phyloP scores from a whole-genome alignment of 805 yeast species.

The Saccharomycopsis sp. region DNA sequence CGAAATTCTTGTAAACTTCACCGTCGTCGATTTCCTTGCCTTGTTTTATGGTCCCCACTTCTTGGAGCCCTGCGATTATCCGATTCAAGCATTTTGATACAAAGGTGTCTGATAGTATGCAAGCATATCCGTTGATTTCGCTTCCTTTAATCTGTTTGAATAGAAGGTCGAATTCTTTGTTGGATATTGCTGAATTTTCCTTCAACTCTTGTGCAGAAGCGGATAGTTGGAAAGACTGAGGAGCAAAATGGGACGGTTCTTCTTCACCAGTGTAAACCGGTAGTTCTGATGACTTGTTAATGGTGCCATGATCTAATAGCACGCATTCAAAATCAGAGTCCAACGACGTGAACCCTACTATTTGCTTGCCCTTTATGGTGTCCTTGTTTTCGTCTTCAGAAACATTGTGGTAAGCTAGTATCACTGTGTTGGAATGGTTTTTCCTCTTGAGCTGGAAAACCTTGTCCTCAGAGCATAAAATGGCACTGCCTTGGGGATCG shows the following conservation, averaged over 20 bases:
- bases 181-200: slow-evolving; percentile 45
- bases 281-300: slow-evolving; percentile 25
- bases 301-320: no score
- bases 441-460: slow-evolving; percentile 67
- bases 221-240: neutral
- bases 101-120: slow-evolving; percentile 23
- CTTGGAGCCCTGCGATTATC: slow-evolving; percentile 19
- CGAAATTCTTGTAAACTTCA: neutral
- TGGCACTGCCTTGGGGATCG: slow-evolving; percentile 31
- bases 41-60: slow-evolving; percentile 4
- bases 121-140: slow-evolving; percentile 33
- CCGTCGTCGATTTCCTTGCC: slow-evolving; percentile 5
- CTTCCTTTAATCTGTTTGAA: slow-evolving; percentile 55
- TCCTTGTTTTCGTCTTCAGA: slow-evolving; percentile 20
- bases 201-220: slow-evolving; percentile 30
- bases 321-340: slow-evolving; percentile 33
- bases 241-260: neutral
- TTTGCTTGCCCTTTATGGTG: slow-evolving; percentile 20
- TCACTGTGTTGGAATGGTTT: slow-evolving; percentile 81
- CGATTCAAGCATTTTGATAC: slow-evolving; percentile 16
- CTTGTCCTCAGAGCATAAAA: slow-evolving; percentile 45
- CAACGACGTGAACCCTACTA: slow-evolving; percentile 30
- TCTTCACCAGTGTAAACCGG: slow-evolving; percentile 33
- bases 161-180: slow-evolving; percentile 37
- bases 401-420: slow-evolving; percentile 31